phyloP scores from a whole-genome alignment of 2,329 filamentous ascomycete species.

The Paecilomyces variotii region DNA sequence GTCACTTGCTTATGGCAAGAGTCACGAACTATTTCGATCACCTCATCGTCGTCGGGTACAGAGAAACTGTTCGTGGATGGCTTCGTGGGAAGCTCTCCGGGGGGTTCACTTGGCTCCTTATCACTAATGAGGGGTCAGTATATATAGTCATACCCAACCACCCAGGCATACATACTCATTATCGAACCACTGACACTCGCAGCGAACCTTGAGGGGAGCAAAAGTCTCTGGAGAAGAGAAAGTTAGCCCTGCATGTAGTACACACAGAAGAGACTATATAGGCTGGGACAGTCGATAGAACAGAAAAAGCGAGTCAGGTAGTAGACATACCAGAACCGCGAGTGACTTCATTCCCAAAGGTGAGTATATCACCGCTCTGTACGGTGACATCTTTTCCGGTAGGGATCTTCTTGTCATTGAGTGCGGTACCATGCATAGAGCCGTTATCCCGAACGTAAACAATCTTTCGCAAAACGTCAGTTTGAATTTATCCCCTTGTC shows the following conservation, averaged over 20 bases:
- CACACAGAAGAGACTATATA: background rate
- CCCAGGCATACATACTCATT: constrained; percentile 8
- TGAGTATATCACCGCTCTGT: constrained; percentile 26
- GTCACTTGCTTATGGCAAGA: constrained; percentile 4
- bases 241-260: background rate
- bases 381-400: constrained; percentile 32
- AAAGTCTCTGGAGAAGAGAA: constrained; percentile 17
- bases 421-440: constrained; percentile 55
- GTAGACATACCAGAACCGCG: constrained; percentile 35
- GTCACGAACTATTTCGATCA: constrained; percentile 5
- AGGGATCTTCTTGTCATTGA: constrained; percentile 42
- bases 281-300: background rate
- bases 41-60: constrained; percentile 32
- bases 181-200: constrained; percentile 22
- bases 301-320: background rate
- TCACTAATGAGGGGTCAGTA: constrained; percentile 9
- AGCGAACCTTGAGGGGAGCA: constrained; percentile 24
- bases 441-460: constrained; percentile 47
- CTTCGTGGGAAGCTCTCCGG: constrained; percentile 1
- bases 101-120: background rate
- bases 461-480: constrained; percentile 19
- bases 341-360: constrained; percentile 44
- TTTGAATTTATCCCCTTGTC: background rate
- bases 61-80: constrained; percentile 30
- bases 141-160: background rate